phyloP scores from a whole-genome alignment of 306 rosid species.

The Ammopiptanthus mongolicus region DNA sequence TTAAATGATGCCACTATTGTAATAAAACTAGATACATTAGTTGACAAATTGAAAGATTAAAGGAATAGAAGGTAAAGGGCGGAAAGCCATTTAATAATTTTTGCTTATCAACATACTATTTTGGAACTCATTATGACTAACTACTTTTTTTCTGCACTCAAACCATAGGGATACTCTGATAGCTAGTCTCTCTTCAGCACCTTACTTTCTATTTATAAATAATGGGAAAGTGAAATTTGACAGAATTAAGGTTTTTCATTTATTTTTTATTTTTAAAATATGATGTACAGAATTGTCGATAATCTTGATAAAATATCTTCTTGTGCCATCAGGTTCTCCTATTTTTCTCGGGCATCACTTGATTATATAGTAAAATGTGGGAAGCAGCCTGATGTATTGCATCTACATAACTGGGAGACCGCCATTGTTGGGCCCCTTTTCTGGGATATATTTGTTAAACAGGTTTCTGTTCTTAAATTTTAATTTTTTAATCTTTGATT shows the following conservation, averaged over 20 bases:
- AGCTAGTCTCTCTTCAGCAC: neutral
- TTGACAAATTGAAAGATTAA: neutral
- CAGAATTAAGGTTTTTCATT: neutral
- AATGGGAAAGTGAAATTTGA: neutral
- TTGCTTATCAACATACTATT: slow-evolving; percentile 1
- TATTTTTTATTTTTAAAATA: neutral
- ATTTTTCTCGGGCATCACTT: slow-evolving; percentile 87
- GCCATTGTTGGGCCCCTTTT: slow-evolving; percentile 90
- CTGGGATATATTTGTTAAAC: slow-evolving; percentile 78
- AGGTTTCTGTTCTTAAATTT: slow-evolving; percentile 43
- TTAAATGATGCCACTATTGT: neutral
- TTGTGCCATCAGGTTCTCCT: slow-evolving; percentile 64
- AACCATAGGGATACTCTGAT: neutral
- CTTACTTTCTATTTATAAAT: neutral
- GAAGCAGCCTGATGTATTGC: slow-evolving; percentile 82
- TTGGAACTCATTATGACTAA: neutral
- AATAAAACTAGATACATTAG: neutral
- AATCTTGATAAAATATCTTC: slow-evolving; percentile 13
- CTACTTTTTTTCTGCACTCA: neutral
- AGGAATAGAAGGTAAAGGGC: neutral
- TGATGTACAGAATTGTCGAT: slow-evolving; percentile 10
- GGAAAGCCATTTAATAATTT: neutral
- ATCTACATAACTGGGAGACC: slow-evolving; percentile 93
- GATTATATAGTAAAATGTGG: slow-evolving; percentile 85
- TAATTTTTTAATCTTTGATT: neutral